Base-by-base conservation (phyloP, 2,329 filamentous ascomycete genomes). In the Juglanconis oblonga region DNA sequence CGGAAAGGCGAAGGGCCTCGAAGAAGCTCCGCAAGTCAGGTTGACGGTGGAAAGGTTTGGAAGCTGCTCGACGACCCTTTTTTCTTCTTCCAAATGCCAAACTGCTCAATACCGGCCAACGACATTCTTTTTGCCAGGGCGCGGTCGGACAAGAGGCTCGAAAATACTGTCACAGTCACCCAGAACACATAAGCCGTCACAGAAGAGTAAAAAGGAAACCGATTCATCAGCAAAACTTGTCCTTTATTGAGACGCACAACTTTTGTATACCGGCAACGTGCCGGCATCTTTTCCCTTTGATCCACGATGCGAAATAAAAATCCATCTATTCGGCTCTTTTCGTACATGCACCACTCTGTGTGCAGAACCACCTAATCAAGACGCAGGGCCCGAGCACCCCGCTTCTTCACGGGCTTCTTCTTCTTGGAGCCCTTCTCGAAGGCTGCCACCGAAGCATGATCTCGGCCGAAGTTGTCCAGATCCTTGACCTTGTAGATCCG, bases 401-500 rank as follows among this genome's bases (percentile, higher is more conserved):
- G 85, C 76, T 87, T 87, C 81, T 90, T 93, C 40, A 76, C 74
- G 1, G 81, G 74, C 81, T 88, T 89, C 87, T 91, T 93, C 84
- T 90, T 92, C 85, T 92, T 93, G 75, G 89, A 86, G 42, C 90
- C 90, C 70, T 86, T 87, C 63, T 92, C 88, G 71, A 94, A 94
- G 6, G 87, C 84, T 35, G 83, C 80, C 2, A 79, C 86, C 0
- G 83, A 76, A 5, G 85, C 85, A 72, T 97, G 94, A 69, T 97
- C 92, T 73, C 95, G 87, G 58, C 92, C 94, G 66, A 99, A 82
- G 74, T 98, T 98, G 79, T 99, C 95, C 62, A 97, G 87, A 70
- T 97, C 93, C 81, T 99, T 99, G 79, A 99, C 95, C 84, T 99
- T 99, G 84, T 97, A 99, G 72, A 99, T 97, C 65, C 95, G 86